Conservation (phyloP, 257 asterid species). For the Anisodus tanguticus region DNA sequence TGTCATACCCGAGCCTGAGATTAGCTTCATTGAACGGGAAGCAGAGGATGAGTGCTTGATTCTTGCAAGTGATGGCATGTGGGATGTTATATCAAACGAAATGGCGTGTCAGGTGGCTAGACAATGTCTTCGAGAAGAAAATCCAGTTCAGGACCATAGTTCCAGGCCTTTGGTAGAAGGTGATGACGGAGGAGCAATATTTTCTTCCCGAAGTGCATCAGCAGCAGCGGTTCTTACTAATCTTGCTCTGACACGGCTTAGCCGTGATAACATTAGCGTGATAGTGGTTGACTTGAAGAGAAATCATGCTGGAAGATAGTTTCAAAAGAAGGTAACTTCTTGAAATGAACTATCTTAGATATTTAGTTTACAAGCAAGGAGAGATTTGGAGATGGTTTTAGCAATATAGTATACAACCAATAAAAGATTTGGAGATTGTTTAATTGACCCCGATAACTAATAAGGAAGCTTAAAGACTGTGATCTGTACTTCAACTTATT, state of each 20-base stretch:
- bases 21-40: conserved; percentile 24
- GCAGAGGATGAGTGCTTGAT: conserved; percentile 29
- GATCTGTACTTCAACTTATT: background rate
- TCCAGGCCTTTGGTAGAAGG: background rate
- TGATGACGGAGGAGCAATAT: background rate
- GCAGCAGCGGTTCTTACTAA: conserved; percentile 29
- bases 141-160: background rate
- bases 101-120: conserved; percentile 18
- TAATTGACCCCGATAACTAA: background rate
- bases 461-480: background rate
- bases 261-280: conserved; percentile 28
- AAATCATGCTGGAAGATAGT: background rate
- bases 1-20: conserved; percentile 32
- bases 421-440: background rate
- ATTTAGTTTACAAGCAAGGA: background rate
- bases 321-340: background rate
- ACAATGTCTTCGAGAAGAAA: conserved; percentile 27
- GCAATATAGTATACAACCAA: too few relatives aligned
- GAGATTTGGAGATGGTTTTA: background rate
- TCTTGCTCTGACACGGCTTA: conserved; percentile 18
- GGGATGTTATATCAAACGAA: conserved; percentile 34
- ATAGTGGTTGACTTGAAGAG: conserved; percentile 36
- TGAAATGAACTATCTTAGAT: background rate
- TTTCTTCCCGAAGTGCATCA: conserved; percentile 34
- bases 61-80: conserved; percentile 36